Conservation (phyloP, 2,329 filamentous ascomycete species). For the Trichoderma guizhouense region DNA sequence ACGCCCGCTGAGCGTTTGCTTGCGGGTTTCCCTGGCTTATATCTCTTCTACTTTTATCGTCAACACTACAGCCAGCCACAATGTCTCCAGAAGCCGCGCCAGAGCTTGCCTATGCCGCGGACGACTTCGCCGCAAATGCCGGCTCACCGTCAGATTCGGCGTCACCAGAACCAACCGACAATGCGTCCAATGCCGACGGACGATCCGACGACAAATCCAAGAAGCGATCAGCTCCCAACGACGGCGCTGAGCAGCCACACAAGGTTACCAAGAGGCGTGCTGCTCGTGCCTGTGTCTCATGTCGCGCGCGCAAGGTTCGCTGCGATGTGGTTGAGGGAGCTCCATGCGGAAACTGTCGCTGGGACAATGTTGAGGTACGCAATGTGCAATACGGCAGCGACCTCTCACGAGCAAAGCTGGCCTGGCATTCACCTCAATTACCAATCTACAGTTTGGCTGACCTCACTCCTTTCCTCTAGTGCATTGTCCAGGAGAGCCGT, state of each 20-base stretch:
- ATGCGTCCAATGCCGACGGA: not conserved
- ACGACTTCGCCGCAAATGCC: not conserved
- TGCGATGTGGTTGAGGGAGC: slow-evolving; percentile 90
- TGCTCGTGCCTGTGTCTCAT: slow-evolving; percentile 87
- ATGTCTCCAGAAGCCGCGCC: slow-evolving; percentile 3
- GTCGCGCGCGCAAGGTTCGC: slow-evolving; percentile 83
- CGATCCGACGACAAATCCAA: slow-evolving; percentile 27
- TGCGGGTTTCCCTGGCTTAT: not conserved
- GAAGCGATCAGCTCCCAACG: slow-evolving; percentile 33
- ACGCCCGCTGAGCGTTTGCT: not conserved
- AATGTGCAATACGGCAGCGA: not conserved
- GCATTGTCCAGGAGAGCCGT: slow-evolving; percentile 75
- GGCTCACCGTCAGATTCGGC: slow-evolving; percentile 15
- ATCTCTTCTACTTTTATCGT: not conserved
- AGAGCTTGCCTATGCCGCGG: not conserved
- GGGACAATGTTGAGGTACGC: slow-evolving; percentile 66
- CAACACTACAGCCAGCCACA: not conserved
- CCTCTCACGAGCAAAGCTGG: not conserved
- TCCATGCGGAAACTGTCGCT: slow-evolving; percentile 82
- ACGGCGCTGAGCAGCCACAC: slow-evolving; percentile 32
- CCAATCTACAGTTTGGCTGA: not conserved
- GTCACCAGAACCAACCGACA: slow-evolving; percentile 11
- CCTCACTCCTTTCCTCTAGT: slow-evolving; percentile 35
- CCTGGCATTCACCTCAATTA: not conserved
- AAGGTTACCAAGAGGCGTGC: slow-evolving; percentile 73